Percentiles rank a stretch among this genome's conserved stretches.
Conservation (phyloP, 257 asterid genomes). For the Penstemon barbatus region DNA sequence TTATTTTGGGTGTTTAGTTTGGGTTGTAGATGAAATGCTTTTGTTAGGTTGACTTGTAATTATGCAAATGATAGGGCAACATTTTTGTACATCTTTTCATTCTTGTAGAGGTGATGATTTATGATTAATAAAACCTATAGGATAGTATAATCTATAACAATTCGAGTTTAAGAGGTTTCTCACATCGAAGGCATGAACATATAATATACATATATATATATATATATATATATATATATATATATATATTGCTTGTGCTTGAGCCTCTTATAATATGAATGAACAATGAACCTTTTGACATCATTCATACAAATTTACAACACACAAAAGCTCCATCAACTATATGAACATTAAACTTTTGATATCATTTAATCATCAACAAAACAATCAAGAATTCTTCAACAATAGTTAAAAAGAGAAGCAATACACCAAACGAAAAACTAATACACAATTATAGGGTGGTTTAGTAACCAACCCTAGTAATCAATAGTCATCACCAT, state of each 20-base stretch:
- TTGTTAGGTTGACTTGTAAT: background rate
- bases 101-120: background rate
- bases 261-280: too few relatives aligned
- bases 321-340: background rate
- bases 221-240: background rate
- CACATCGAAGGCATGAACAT: background rate
- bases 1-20: background rate
- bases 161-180: background rate
- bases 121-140: background rate
- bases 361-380: background rate
- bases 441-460: constrained; percentile 21
- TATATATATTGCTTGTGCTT: too few relatives aligned
- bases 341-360: background rate
- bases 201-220: background rate
- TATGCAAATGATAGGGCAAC: background rate
- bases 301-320: background rate
- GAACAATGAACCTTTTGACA: background rate
- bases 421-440: constrained; percentile 12
- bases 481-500: constrained; percentile 56
- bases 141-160: background rate
- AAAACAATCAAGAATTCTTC: constrained; percentile 1
- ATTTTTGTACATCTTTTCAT: background rate
- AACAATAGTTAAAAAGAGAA: constrained; percentile 12
- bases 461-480: constrained; percentile 21
- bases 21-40: background rate